Base-by-base conservation (phyloP, 2,329 filamentous ascomycete genomes). In the Zymoseptoria crescenta region DNA sequence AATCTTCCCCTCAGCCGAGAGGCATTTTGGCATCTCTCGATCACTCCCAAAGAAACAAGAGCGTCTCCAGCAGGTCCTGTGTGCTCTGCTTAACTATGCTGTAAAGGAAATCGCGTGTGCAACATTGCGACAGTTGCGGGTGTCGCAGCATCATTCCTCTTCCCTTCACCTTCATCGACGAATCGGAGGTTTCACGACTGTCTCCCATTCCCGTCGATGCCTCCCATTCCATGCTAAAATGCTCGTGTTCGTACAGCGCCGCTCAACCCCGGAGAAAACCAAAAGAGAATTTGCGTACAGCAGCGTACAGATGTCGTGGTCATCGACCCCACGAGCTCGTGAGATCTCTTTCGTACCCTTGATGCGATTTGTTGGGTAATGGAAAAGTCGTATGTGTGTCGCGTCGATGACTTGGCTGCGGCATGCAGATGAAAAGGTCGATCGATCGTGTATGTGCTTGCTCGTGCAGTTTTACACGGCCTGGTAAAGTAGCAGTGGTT, bases 401-500 rank as follows among this genome's bases (percentile, higher is more conserved):
- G 35, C 35, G 13, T 45, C 35, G 35, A 4, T 45, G 35, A 41
- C 10, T 45, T 45, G 35, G 13, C 13, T 16, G 35, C 35, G 35
- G 13, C 35, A n/a, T n/a, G 13, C 35, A 16, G n/a, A 45, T 45
- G 35, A 13, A 16, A 16, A 5, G n/a, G 16, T 16, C 35, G 35
- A 45, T 45, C 35, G 35, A 45, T 45, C 35, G 35, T 45, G 13
- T 45, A 45, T 13, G 35, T 45, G 13, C 35, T 16, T n/a, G 35
- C 35, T n/a, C 35, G 35, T 16, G 35, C 35, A 45, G 16, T 10
- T 45, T 13, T 45, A 66, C n/a, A 79, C 76, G 63, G 75, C 72
- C 66, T 80, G 78, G 67, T 99, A 99, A 65, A 99, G 83, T 52
- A 99, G 82, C 55, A 99, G 81, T 21, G 94, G 94, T 76, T 99